A percentile compares a stretch with the other conserved stretches of the same genome.
phyloP scores from a whole-genome alignment of 306 rosid genomes.

The Trifolium subterraneum region DNA sequence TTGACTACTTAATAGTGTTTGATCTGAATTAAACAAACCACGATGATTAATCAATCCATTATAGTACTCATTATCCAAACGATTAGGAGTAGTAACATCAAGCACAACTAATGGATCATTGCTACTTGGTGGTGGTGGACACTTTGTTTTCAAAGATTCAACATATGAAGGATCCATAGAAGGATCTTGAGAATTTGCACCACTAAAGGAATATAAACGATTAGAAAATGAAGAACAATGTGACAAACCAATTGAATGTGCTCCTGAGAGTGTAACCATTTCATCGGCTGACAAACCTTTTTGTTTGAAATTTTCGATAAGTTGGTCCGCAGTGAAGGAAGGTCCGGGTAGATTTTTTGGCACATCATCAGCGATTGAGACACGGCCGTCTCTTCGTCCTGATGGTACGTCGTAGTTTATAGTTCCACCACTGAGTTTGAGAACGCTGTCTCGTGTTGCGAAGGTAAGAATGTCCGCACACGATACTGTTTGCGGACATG shows the following conservation, averaged over 20 bases:
- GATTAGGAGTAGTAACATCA: slow-evolving; percentile 32
- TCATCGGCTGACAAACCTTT: slow-evolving; percentile 39
- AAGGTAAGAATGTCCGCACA: slow-evolving; percentile 45
- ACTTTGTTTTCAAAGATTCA: slow-evolving; percentile 29
- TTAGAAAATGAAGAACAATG: slow-evolving; percentile 28
- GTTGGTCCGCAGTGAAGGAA: not conserved
- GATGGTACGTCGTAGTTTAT: slow-evolving; percentile 38
- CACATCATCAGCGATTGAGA: slow-evolving; percentile 37
- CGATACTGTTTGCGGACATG: slow-evolving; percentile 37
- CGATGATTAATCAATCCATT: slow-evolving; percentile 30
- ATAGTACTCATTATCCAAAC: slow-evolving; percentile 41
- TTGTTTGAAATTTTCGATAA: not conserved
- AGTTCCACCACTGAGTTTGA: slow-evolving; percentile 3
- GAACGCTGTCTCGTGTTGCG: slow-evolving; percentile 37
- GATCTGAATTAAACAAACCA: slow-evolving; percentile 42
- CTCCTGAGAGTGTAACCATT: slow-evolving; percentile 41
- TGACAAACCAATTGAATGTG: slow-evolving; percentile 42
- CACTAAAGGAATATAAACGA: slow-evolving; percentile 34
- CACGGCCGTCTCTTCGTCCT: slow-evolving; percentile 43
- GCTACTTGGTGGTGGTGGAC: slow-evolving; percentile 5
- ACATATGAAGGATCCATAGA: slow-evolving; percentile 35
- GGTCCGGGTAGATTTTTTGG: slow-evolving; percentile 29
- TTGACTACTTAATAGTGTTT: slow-evolving; percentile 13
- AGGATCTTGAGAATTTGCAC: slow-evolving; percentile 24
- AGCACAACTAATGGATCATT: slow-evolving; percentile 18